A percentile compares a stretch with the other conserved stretches of the same genome.
These are phyloP conservation scores for Dactylis glomerata DNA, from an alignment of 176 grass and related monocot species.

Conservation along the genomic window DNA sequence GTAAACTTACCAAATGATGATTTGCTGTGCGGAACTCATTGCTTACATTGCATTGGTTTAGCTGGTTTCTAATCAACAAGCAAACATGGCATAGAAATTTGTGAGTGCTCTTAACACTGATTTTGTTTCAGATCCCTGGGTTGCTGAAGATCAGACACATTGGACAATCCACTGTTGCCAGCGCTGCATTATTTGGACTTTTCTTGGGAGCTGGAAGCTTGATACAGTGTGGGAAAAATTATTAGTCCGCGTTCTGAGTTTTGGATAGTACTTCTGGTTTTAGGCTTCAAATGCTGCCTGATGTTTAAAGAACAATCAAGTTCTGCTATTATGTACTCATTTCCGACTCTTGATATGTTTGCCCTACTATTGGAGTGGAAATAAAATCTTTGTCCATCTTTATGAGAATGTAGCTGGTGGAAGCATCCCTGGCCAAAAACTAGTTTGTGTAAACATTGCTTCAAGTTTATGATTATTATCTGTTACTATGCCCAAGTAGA, in stretches of 20 bases:
- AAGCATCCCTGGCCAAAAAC: not conserved
- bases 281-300: not conserved
- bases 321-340: constrained; percentile 19
- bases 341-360: not conserved
- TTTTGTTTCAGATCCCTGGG: constrained; percentile 66
- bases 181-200: constrained; percentile 78
- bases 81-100: not conserved
- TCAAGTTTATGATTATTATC: not conserved
- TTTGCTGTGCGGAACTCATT: not conserved
- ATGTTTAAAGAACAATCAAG: constrained; percentile 7
- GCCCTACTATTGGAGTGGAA: constrained; percentile 6
- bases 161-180: constrained; percentile 74
- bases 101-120: not conserved
- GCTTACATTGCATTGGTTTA: not conserved
- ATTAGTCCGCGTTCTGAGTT: constrained; percentile 41
- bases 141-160: constrained; percentile 94
- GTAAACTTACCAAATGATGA: not conserved
- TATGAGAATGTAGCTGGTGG: not conserved
- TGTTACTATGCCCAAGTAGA: not conserved
- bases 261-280: not conserved
- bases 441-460: not conserved
- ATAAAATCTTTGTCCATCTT: constrained; percentile 25
- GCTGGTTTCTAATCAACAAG: not conserved
- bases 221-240: constrained; percentile 92
- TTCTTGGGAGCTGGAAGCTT: constrained; percentile 95